phyloP scores from a whole-genome alignment of 2,329 filamentous ascomycete species.

The Aspergillus versicolor region DNA sequence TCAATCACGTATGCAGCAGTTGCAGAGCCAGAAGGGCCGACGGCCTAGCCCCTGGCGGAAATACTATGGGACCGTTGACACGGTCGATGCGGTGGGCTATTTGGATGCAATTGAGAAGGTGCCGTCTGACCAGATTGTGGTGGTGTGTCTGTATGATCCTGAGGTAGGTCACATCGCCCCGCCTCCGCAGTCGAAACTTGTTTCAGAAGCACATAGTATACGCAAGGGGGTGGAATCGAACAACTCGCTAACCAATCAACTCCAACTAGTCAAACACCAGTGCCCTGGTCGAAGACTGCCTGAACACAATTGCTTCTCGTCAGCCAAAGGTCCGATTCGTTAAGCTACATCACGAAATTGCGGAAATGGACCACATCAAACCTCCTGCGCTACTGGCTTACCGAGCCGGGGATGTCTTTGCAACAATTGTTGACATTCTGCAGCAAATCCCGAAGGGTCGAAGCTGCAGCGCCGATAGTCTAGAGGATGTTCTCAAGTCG shows the following conservation, averaged over 20 bases:
- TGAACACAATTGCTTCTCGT: conserved; percentile 70
- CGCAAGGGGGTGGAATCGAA: not conserved
- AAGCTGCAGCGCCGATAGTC: conserved; percentile 50
- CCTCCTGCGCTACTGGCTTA: conserved; percentile 90
- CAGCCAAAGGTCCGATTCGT: conserved; percentile 78
- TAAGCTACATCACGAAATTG: conserved; percentile 86
- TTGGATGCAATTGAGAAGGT: conserved; percentile 96
- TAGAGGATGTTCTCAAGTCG: conserved; percentile 60
- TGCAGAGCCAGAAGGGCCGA: conserved; percentile 66
- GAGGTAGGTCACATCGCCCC: conserved; percentile 58
- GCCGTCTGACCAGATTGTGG: conserved; percentile 73
- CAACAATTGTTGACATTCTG: conserved; percentile 82
- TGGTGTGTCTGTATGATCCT: conserved; percentile 90
- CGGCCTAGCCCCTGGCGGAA: conserved; percentile 74
- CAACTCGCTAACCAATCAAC: conserved; percentile 2
- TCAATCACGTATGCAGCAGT: conserved; percentile 72
- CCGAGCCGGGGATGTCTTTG: conserved; percentile 83
- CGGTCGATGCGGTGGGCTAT: conserved; percentile 87
- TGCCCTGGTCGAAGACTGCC: conserved; percentile 72
- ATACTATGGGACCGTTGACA: conserved; percentile 74
- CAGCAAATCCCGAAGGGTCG: conserved; percentile 72
- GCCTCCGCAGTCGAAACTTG: not conserved
- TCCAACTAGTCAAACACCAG: conserved; percentile 67
- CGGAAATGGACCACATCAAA: conserved; percentile 87
- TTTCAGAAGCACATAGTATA: not conserved